These are phyloP conservation scores for Acacia acuminata DNA, from an alignment of 306 rosid genomes.

Conservation along the genomic window DNA sequence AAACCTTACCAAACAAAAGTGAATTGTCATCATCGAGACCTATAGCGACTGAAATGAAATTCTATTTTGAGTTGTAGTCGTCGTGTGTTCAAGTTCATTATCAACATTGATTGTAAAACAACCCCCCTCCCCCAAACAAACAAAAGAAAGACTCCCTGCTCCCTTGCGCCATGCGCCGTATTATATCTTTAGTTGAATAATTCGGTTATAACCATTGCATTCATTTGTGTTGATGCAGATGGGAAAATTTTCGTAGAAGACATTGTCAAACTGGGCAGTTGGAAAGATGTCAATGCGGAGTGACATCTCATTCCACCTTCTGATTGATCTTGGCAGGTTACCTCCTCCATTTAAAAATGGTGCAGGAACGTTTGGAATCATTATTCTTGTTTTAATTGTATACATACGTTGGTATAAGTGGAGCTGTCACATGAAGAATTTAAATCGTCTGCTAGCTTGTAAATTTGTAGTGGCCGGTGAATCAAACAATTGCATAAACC, in stretches of 20 bases:
- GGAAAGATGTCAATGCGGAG: conserved; percentile 60
- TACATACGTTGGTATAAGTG: conserved; percentile 23
- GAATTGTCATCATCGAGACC: neutral
- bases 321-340: conserved; percentile 18
- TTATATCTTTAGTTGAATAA: neutral
- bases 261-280: conserved; percentile 81
- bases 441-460: conserved; percentile 35
- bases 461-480: conserved; percentile 36
- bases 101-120: neutral
- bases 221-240: conserved; percentile 52
- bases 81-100: neutral
- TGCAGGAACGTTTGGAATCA: conserved; percentile 16
- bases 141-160: neutral
- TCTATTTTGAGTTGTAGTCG: neutral
- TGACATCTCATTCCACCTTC: conserved; percentile 16
- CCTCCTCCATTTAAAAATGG: conserved; percentile 28
- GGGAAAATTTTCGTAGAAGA: conserved; percentile 97
- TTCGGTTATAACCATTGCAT: neutral
- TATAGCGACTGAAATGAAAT: too few relatives aligned
- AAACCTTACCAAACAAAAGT: neutral
- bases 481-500: conserved; percentile 15
- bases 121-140: too few relatives aligned
- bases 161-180: neutral
- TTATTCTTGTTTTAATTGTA: conserved; percentile 34
- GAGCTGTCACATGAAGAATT: conserved; percentile 34